Evolutionary conservation across 2,329 filamentous ascomycete genomes (phyloP).

Genomic region (Neonectria sp.): DNA sequence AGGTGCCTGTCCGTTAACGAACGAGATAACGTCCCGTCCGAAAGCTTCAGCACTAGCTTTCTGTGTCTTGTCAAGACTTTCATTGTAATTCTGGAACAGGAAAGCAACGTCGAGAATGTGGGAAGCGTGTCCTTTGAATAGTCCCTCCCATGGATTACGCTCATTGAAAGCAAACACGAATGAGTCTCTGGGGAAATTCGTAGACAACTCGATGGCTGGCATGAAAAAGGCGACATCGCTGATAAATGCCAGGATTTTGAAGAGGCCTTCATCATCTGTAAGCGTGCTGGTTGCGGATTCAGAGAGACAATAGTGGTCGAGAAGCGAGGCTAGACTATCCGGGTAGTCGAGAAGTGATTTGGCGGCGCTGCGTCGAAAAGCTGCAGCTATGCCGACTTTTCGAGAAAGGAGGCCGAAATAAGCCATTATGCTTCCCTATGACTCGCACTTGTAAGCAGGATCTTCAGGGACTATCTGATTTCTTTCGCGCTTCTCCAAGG

Average conservation of each 20-base stretch:
- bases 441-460: not conserved
- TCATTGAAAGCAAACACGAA: slow-evolving; percentile 12
- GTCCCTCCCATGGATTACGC: slow-evolving; percentile 31
- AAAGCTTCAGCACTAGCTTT: not conserved
- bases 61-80: slow-evolving; percentile 10
- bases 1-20: not conserved
- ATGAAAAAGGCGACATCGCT: not conserved
- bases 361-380: not conserved
- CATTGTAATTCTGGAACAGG: slow-evolving; percentile 31
- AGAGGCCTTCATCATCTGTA: not conserved
- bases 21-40: not conserved
- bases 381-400: not conserved
- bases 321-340: not conserved
- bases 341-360: not conserved
- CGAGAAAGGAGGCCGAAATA: not conserved
- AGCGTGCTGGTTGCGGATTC: not conserved
- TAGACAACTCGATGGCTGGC: not conserved
- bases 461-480: not conserved
- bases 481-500: not conserved
- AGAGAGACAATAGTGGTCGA: not conserved
- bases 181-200: not conserved
- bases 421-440: not conserved
- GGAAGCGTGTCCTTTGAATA: slow-evolving; percentile 24
- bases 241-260: not conserved
- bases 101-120: slow-evolving; percentile 34